phyloP scores from a whole-genome alignment of 257 asterid species.

The Solanum chmielewskii region DNA sequence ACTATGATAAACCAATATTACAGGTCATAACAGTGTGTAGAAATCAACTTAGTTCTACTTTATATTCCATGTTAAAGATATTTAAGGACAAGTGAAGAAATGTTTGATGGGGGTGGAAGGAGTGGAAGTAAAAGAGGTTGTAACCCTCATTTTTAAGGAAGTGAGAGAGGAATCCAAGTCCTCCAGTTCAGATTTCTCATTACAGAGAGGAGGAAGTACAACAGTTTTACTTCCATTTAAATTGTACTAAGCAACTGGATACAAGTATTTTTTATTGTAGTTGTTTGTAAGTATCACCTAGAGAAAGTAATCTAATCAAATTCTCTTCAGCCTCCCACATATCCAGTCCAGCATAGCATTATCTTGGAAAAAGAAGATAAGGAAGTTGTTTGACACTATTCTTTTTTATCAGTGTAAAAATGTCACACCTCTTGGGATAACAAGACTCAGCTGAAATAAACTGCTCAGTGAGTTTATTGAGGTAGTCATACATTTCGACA shows the following conservation, averaged over 20 bases:
- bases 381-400: neutral
- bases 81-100: neutral
- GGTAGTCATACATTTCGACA: neutral
- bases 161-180: neutral
- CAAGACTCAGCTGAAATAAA: neutral
- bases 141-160: neutral
- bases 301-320: neutral
- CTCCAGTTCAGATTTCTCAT: neutral
- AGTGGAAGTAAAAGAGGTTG: neutral
- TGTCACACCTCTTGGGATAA: neutral
- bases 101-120: neutral
- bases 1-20: neutral
- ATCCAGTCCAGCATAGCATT: neutral
- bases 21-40: neutral
- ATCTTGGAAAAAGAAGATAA: neutral
- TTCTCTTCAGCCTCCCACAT: neutral
- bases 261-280: neutral
- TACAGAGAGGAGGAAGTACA: neutral
- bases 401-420: neutral
- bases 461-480: neutral
- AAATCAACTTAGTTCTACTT: neutral
- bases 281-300: neutral
- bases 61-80: neutral
- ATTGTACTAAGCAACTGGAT: neutral
- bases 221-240: neutral